Evolutionary conservation across 768 basidiomycete species (phyloP), one percentile per base, ranked within the genome.

Genomic region (Harrya chromipes): DNA sequence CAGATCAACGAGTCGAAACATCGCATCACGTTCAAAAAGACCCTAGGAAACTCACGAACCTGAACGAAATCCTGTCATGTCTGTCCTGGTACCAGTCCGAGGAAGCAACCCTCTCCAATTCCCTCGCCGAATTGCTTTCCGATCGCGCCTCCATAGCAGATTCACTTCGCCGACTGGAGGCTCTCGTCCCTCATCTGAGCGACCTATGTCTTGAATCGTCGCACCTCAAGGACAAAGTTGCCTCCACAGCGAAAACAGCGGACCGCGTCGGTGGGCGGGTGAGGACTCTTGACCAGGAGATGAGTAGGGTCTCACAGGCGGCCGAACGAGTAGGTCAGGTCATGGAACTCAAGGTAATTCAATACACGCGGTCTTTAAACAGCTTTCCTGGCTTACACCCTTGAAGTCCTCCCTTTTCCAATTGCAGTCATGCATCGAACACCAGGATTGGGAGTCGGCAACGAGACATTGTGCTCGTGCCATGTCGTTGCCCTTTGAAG

Each of bases 391-490:
- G 23, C 40, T 60, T 16, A 61, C 51, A 14, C 26, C 70, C 66
- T 31, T 48, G 69, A 72, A 92, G 79, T 80, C 80, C 0, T 86
- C 95, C 1, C 69, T 88, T 37, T 66, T 73, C 4, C 76, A 75
- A 19, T 67, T 86, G 13, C 74, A 80, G 40, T 58, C 72, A 10
- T 71, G 81, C 13, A 94, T 97, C 26, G 84, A 87, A 26, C 74
- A 72, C 39, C 81, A 89, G 56, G 97, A 98, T 61, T 99, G 97
- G 97, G 97, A 99, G 66, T 81, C 89, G 3, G 97, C 97, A 4
- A 84, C 94, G 1, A 79, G 92, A 50, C 87, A 92, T 61, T 95
- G 94, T 68, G 84, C 90, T 27, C 76, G 92, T 19, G 95, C 94
- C 2, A 94, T 95, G 88, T 74, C 86, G 0, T 73, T 97, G 13